Evolutionary conservation across 2,329 filamentous ascomycete species (phyloP), one percentile per base, ranked within the genome.

Genomic region (Capronia coronata): DNA sequence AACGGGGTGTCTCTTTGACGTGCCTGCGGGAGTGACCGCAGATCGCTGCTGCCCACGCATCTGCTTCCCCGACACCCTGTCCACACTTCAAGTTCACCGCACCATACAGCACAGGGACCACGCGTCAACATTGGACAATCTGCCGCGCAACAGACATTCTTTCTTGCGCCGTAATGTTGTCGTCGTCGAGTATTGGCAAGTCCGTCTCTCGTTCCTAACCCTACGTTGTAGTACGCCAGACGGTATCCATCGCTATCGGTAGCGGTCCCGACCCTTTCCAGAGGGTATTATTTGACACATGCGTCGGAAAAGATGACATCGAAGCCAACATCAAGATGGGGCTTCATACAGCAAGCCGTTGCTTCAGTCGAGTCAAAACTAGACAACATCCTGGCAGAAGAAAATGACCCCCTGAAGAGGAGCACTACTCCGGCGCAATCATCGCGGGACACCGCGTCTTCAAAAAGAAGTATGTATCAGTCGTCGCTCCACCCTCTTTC

Each of bases 351-450:
- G 58, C 87, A 91, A 68, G 90, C 91, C 56, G 88, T 97, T 53
- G 89, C 90, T 47, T 90, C 90, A 53, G 86, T 98, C 50, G 93
- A 98, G 71, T 94, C 90, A 52, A 83, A 87, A 37, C 78, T 98
- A 52, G 93, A 98, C 67, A 90, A 80, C 43, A 94, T 98, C 51
- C 77, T 98, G 53, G 82, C 88, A 46, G 90, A 96, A 59, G 82
- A 87, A 48, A 81, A 84, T 37, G 78, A 79, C 48, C 30, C 50
- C 9, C 34, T 49, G 5, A 58, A 53, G 43, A 52, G 48, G 29
- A 44, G 34, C 13, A 35, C 63, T 46, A 64, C 62, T 32, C 59
- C 62, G 29, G 56, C 64, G 22, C 56, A 64, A 27, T 39, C 54
- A 22, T 43, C 60, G n/a, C 39, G 42, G 35, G 54, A 54, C 4